phyloP scores from a whole-genome alignment of 2,329 filamentous ascomycete species.

The Pseudogymnoascus sp. region DNA sequence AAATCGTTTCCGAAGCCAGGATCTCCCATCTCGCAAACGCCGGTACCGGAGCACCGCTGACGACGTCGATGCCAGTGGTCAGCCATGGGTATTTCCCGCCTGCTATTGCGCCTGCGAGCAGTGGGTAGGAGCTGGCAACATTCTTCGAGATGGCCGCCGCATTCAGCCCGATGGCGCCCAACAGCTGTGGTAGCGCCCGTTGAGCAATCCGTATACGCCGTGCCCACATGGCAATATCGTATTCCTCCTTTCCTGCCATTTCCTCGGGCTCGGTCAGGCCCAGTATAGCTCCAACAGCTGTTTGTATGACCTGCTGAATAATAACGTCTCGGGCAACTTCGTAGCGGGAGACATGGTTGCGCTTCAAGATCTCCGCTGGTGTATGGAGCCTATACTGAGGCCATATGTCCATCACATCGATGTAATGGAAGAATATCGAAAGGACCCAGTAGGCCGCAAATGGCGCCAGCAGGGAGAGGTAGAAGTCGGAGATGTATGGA shows the following conservation, averaged over 20 bases:
- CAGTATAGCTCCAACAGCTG: constrained; percentile 58
- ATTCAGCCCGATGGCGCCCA: constrained; percentile 69
- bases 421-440: constrained; percentile 77
- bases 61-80: constrained; percentile 47
- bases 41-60: constrained; percentile 47
- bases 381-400: constrained; percentile 91
- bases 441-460: constrained; percentile 82
- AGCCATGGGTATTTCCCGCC: constrained; percentile 76
- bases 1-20: constrained; percentile 63
- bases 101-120: constrained; percentile 65
- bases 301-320: constrained; percentile 85
- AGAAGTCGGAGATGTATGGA: constrained; percentile 71
- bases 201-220: constrained; percentile 72
- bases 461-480: constrained; percentile 66
- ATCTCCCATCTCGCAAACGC: constrained; percentile 83
- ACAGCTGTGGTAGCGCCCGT: constrained; percentile 62
- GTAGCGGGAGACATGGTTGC: constrained; percentile 76
- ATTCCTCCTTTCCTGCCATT: constrained; percentile 67
- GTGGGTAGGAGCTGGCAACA: constrained; percentile 60
- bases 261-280: constrained; percentile 66
- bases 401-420: constrained; percentile 80
- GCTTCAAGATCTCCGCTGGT: constrained; percentile 77
- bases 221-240: constrained; percentile 87
- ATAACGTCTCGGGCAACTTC: constrained; percentile 87
- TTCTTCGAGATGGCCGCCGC: constrained; percentile 67